phyloP scores from a whole-genome alignment of 75 land plant species.

The Pinus tabuliformis region DNA sequence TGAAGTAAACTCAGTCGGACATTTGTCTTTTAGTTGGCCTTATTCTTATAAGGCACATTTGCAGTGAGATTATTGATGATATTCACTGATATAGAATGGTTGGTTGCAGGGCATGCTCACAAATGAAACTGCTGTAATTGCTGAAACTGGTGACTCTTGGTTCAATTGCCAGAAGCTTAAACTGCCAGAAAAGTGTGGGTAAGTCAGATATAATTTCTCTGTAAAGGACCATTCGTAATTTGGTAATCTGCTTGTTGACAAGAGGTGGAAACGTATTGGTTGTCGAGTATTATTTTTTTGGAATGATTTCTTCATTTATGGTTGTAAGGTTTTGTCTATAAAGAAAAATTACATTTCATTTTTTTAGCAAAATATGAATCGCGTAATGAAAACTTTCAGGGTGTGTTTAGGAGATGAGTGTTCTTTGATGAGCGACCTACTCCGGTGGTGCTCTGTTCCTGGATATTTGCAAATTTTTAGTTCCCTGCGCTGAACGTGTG shows the following conservation, averaged over 20 bases:
- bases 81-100: neutral
- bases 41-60: neutral
- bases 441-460: no score
- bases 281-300: neutral
- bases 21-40: neutral
- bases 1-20: neutral
- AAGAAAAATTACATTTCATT: neutral
- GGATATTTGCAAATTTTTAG: no score
- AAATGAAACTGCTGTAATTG: conserved; percentile 65
- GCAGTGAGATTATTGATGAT: neutral
- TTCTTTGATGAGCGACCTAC: no score
- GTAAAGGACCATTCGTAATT: no score
- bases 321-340: neutral
- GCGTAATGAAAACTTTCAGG: neutral
- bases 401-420: no score
- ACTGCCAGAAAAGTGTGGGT: conserved; percentile 53
- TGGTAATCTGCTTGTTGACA: no score
- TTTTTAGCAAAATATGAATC: neutral
- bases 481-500: no score
- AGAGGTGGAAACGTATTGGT: neutral
- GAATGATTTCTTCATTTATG: neutral
- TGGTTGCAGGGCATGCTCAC: conserved; percentile 53
- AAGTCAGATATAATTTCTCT: neutral
- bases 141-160: conserved; percentile 98
- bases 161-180: conserved; percentile 92